phyloP scores from a whole-genome alignment of 768 basidiomycete genomes.

The Auricularia auricula-judae region DNA sequence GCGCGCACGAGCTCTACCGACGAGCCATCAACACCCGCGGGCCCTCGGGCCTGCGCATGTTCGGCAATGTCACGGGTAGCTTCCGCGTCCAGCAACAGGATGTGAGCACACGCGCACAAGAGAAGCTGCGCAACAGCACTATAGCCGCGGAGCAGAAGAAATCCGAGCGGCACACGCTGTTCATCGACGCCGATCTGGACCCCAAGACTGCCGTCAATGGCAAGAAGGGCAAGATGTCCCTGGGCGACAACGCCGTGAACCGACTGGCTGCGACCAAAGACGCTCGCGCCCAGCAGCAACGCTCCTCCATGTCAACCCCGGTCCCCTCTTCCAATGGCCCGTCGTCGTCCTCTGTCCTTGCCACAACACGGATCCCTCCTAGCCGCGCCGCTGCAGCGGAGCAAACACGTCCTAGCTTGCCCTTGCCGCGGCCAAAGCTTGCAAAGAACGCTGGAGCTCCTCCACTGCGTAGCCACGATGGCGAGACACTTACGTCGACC shows the following conservation, averaged over 20 bases:
- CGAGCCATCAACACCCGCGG: constrained; percentile 46
- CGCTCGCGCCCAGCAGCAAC: constrained; percentile 17
- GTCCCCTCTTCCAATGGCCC: constrained; percentile 15
- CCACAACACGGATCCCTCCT: constrained; percentile 6
- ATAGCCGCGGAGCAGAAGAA: constrained; percentile 32
- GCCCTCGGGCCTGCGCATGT: constrained; percentile 56
- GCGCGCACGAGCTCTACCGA: constrained; percentile 63
- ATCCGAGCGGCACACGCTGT: constrained; percentile 36
- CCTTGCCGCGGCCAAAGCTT: constrained; percentile 16
- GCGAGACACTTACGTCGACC: not conserved
- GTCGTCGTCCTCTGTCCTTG: constrained; percentile 6
- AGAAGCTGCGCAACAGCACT: constrained; percentile 30
- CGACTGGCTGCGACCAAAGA: constrained; percentile 18
- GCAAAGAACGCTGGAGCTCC: not conserved
- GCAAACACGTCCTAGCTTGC: constrained; percentile 22
- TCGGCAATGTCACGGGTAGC: constrained; percentile 66
- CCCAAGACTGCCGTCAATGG: constrained; percentile 7
- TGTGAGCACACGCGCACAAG: constrained; percentile 16
- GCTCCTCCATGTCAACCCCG: constrained; percentile 14
- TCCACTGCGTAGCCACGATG: not conserved
- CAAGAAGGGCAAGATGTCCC: constrained; percentile 29
- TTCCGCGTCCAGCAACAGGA: constrained; percentile 51
- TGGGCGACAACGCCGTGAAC: constrained; percentile 6
- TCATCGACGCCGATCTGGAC: constrained; percentile 27
- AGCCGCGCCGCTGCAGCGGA: constrained; percentile 9